These are phyloP conservation scores for Kluyveromyces nonfermentans DNA, from an alignment of 805 yeast genomes.

Conservation along the genomic window DNA sequence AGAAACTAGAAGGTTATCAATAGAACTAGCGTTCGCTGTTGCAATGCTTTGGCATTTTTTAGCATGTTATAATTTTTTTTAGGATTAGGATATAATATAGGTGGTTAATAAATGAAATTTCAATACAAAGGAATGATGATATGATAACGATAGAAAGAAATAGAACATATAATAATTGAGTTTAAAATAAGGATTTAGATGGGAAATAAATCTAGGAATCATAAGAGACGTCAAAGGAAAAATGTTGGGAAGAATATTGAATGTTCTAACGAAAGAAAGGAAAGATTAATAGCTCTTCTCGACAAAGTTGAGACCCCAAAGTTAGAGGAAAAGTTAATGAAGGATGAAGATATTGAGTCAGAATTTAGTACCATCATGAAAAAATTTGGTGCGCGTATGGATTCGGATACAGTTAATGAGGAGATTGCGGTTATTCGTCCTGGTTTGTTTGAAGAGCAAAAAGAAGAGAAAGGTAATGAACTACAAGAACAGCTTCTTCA, in stretches of 20 bases:
- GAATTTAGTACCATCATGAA: not conserved
- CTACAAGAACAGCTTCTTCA: not conserved
- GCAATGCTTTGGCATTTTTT: not conserved
- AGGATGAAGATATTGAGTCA: not conserved
- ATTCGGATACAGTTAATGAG: not conserved
- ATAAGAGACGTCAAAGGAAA: conserved; percentile 2
- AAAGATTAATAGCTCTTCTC: not conserved
- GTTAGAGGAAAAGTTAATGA: not conserved
- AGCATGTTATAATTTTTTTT: too few species aligned
- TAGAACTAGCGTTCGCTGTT: not conserved
- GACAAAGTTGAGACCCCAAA: not conserved
- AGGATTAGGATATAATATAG: not conserved
- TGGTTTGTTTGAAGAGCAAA: not conserved
- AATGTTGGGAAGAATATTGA: not conserved
- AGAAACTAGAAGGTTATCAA: conserved; percentile 7
- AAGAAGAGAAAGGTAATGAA: not conserved
- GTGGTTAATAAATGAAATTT: not conserved
- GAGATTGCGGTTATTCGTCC: not conserved
- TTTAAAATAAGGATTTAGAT: not conserved
- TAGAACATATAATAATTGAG: not conserved
- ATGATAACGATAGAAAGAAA: too few species aligned
- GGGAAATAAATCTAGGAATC: conserved; percentile 4
- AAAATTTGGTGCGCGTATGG: not conserved
- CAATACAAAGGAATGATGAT: not conserved
- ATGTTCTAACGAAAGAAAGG: not conserved